These are phyloP conservation scores for Wallacemonas sp. DNA, from an alignment of 208 protist genomes.

Conservation along the genomic window DNA sequence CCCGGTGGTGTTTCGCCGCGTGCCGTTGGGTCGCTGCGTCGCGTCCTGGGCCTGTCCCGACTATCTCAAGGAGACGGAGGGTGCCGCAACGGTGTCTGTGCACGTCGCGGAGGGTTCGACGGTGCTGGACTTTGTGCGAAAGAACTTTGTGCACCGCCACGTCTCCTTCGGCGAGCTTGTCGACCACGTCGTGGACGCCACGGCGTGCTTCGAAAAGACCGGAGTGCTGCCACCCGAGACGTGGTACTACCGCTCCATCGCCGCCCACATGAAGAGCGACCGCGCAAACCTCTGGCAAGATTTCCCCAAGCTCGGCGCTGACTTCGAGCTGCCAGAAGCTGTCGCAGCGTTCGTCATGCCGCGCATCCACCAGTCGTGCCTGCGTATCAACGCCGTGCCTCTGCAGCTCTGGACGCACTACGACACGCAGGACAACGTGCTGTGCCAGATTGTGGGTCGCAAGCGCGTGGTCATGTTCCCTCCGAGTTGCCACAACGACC, in stretches of 20 bases:
- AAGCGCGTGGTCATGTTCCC: conserved; percentile 93
- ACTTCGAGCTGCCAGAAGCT: conserved; percentile 72
- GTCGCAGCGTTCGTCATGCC: conserved; percentile 48
- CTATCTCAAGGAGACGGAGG: conserved; percentile 62
- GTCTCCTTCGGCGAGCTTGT: conserved; percentile 73
- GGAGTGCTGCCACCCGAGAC: conserved; percentile 35
- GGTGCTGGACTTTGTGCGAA: conserved; percentile 89
- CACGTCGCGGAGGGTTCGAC: conserved; percentile 61
- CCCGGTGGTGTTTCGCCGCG: conserved; percentile 73
- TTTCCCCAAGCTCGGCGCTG: conserved; percentile 61
- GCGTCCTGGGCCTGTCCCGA: conserved; percentile 41
- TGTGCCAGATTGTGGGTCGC: conserved; percentile 87
- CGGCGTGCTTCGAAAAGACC: conserved; percentile 10
- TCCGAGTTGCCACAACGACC: conserved; percentile 81
- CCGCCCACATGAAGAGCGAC: conserved; percentile 82
- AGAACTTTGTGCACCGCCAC: conserved; percentile 89
- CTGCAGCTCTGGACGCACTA: conserved; percentile 95
- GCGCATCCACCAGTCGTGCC: conserved; percentile 80
- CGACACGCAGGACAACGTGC: conserved; percentile 93
- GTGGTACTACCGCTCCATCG: conserved; percentile 90
- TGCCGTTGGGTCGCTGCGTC: conserved; percentile 64
- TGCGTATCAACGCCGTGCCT: conserved; percentile 86
- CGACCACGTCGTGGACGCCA: conserved; percentile 48
- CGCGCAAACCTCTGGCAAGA: conserved; percentile 83
- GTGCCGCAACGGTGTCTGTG: conserved; percentile 65